Percentiles rank a stretch among this genome's conserved stretches.
Evolutionary conservation across 169 alveolate species (phyloP).

Genomic region (Theileria parva): DNA sequence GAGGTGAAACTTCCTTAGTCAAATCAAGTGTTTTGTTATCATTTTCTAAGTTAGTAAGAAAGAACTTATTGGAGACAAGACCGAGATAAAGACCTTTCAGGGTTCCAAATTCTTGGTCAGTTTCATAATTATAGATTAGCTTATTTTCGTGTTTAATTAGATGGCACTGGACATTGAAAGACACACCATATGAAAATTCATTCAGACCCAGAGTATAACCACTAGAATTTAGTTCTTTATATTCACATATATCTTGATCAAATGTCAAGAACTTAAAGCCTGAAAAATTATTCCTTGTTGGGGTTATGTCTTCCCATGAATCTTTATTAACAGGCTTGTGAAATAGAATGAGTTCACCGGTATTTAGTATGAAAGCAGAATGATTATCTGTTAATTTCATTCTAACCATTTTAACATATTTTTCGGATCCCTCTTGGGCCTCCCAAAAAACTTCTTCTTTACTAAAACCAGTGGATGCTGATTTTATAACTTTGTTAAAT

Average conservation of each 20-base stretch:
- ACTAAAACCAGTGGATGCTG: not conserved
- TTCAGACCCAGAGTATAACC: not conserved
- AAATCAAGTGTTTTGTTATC: not conserved
- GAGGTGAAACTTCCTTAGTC: not conserved
- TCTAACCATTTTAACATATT: not conserved
- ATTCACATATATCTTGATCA: not conserved
- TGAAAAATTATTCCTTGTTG: not conserved
- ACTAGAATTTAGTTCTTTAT: not conserved
- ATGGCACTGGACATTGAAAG: not conserved
- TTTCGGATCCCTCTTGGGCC: not conserved
- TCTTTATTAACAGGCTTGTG: not conserved
- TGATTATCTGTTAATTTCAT: not conserved
- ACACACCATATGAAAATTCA: not conserved
- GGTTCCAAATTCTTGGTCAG: not conserved
- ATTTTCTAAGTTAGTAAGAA: not conserved
- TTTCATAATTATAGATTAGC: not conserved
- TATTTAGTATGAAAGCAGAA: not conserved
- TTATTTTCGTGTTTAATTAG: not conserved
- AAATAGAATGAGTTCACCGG: not conserved
- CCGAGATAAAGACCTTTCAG: not conserved
- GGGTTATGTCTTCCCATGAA: not conserved
- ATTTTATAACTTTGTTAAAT: not conserved
- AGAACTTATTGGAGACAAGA: not conserved
- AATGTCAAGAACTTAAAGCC: not conserved
- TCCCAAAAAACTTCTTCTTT: not conserved